Evolutionary conservation across 208 protist genomes (phyloP), one percentile per base, ranked within the genome.

Genomic region (Leishmania aethiopica): DNA sequence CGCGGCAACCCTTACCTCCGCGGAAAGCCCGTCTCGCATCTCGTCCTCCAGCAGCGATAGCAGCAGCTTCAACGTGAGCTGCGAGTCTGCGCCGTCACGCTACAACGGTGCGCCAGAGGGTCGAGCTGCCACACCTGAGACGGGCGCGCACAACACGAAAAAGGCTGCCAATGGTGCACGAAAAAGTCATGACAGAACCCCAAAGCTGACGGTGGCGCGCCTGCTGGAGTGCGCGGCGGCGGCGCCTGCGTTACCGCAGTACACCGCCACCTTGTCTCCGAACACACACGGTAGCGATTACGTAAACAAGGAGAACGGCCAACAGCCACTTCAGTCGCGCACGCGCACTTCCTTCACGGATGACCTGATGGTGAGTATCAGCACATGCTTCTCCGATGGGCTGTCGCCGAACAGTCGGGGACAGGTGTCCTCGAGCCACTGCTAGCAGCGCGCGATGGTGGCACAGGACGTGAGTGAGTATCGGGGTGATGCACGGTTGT

Each of bases 351-450:
- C 78, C 37, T 25, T 83, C 64, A 60, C 73, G 15, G 83, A 86
- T 57, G 83, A 86, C 49, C 60, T 86, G 53, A 83, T 72, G 32
- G 83, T 86, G 49, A 86, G 83, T 57, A 70, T 70, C 40, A 86
- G 83, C 69, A 86, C 83, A 0, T 28, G 62, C 10, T 55, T 83
- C 0, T 86, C 83, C 3, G 83, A 86, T 47, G 76, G 67, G 40
- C 75, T 60, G 49, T 72, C 77, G 8, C 74, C 49, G 0, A 64
- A 51, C 55, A 86, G 66, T 72, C 74, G 73, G 11, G 83, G 80
- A 2, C 53, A 81, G 7, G 69, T 79, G 6, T 75, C 45, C 11
- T 84, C 77, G 0, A 74, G 42, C 22, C 72, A 55, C 59, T 80
- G 32, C 70, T 74, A 72, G 10, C 15, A 35, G 22, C 51, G 22